These are phyloP conservation scores for Leccinum rimulosum DNA, from an alignment of 768 basidiomycete species.

Conservation along the genomic window DNA sequence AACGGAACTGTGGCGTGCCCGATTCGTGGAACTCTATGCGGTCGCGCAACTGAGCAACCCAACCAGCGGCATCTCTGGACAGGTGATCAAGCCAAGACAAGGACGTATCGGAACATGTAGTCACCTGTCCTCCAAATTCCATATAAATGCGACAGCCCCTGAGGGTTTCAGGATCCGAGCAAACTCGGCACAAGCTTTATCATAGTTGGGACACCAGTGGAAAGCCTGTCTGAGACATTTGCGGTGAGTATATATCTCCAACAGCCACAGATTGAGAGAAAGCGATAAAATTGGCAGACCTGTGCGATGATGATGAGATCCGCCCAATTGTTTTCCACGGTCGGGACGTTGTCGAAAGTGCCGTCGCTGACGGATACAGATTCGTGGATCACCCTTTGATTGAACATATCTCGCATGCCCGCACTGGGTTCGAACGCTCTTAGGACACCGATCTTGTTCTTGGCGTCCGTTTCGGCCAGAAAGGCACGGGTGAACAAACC, in stretches of 20 bases:
- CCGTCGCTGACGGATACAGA: constrained; percentile 59
- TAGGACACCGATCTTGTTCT: constrained; percentile 48
- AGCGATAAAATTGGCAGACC: constrained; percentile 34
- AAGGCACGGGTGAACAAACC: constrained; percentile 88
- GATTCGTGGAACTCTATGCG: constrained; percentile 64
- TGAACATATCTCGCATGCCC: constrained; percentile 81
- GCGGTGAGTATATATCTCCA: background rate
- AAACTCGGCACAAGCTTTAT: constrained; percentile 71
- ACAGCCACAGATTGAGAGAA: background rate
- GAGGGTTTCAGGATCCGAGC: constrained; percentile 73
- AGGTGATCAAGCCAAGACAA: background rate
- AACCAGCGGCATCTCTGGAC: constrained; percentile 54
- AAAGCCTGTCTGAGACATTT: constrained; percentile 57
- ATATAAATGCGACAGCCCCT: constrained; percentile 73
- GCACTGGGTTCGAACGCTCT: constrained; percentile 79
- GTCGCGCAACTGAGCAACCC: constrained; percentile 74
- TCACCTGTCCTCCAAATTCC: constrained; percentile 89
- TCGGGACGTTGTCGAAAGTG: constrained; percentile 59
- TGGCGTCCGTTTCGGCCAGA: constrained; percentile 59
- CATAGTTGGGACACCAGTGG: constrained; percentile 89
- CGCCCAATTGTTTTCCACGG: constrained; percentile 65
- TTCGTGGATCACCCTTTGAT: constrained; percentile 50
- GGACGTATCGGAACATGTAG: background rate
- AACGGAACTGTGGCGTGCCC: constrained; percentile 81
- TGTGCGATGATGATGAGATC: constrained; percentile 79